Conservation (phyloP, 2,329 filamentous ascomycete genomes). For the Fusarium nisikadoi region DNA sequence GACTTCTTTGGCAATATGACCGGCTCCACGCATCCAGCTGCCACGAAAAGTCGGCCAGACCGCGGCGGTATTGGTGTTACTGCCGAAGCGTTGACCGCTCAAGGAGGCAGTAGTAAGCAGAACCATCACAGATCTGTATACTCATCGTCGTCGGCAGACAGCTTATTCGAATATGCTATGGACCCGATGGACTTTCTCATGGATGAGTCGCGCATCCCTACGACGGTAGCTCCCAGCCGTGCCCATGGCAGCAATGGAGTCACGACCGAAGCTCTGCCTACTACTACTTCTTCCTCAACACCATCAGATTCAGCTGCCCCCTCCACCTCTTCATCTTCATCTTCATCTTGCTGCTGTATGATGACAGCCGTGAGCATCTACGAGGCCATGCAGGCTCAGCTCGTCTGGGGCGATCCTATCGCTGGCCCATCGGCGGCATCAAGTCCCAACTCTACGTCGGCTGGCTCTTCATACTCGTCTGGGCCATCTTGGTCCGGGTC, state of each 20-base stretch:
- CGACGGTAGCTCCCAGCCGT: background rate
- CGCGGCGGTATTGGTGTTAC: background rate
- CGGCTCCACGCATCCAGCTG: background rate
- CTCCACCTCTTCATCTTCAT: background rate
- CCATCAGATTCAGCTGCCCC: background rate
- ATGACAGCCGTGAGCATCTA: background rate
- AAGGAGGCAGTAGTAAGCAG: background rate
- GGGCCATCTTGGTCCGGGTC: background rate
- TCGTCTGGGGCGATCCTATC: background rate
- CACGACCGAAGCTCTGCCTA: background rate
- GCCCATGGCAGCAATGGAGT: rapidly evolving
- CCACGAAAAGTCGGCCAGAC: background rate
- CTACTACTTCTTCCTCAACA: background rate
- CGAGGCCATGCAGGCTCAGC: background rate
- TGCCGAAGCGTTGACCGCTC: background rate
- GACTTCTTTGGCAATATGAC: background rate
- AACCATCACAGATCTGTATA: background rate
- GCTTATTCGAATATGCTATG: background rate
- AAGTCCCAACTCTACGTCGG: background rate
- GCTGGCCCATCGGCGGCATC: background rate
- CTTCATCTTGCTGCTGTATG: background rate
- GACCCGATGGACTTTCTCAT: background rate
- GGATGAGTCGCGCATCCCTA: background rate
- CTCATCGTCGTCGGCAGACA: background rate
- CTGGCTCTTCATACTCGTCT: background rate